Percentiles rank a stretch among this genome's conserved stretches.
Conservation (phyloP, 2,329 filamentous ascomycete genomes). For the Emmonsiellopsis sp. region DNA sequence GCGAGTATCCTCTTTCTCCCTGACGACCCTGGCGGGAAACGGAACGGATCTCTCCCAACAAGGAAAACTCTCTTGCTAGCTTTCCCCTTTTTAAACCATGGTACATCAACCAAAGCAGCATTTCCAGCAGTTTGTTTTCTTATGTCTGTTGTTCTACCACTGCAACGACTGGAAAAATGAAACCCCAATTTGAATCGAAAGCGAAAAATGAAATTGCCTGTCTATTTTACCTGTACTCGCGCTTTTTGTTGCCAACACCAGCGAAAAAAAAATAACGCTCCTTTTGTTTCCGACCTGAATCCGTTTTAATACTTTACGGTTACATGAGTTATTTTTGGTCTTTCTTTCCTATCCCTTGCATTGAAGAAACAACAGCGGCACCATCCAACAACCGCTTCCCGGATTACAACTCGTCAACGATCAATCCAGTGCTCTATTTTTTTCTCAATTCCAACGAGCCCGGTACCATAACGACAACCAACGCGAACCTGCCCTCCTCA, state of each 20-base stretch:
- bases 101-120: neutral
- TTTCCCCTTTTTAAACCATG: neutral
- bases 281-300: neutral
- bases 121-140: neutral
- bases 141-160: neutral
- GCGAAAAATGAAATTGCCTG: neutral
- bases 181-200: neutral
- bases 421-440: neutral
- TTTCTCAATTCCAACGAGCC: neutral
- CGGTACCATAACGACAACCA: neutral
- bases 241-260: too few species aligned
- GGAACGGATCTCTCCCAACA: neutral
- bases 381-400: neutral
- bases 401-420: neutral
- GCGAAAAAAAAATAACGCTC: neutral
- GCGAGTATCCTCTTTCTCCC: too few species aligned
- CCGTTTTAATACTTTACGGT: neutral
- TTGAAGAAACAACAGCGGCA: neutral
- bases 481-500: neutral
- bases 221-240: neutral
- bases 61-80: neutral
- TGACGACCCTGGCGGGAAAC: neutral
- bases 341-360: neutral
- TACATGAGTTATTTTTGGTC: too few species aligned
- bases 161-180: neutral